Percentiles rank a stretch among this genome's conserved stretches.
Conservation (phyloP, 306 rosid species). For the Vigna hirtella region DNA sequence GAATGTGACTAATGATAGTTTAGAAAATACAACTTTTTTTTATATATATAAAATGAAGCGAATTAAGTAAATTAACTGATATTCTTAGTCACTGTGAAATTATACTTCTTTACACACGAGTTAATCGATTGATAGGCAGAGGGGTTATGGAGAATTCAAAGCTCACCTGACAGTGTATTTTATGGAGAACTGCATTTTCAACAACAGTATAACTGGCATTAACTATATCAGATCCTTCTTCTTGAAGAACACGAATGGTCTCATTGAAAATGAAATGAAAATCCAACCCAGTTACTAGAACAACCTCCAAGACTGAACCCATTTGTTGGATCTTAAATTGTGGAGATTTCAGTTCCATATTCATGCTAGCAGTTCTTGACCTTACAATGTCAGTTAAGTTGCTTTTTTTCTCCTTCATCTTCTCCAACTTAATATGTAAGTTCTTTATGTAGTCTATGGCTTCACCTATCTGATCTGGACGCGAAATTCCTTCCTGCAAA, state of each 20-base stretch:
- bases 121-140: neutral
- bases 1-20: too few relatives aligned
- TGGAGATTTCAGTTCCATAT: constrained; percentile 31
- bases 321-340: constrained; percentile 56
- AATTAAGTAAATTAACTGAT: too few relatives aligned
- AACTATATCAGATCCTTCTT: constrained; percentile 64
- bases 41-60: too few relatives aligned
- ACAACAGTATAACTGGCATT: constrained; percentile 56
- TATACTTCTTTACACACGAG: too few relatives aligned
- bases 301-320: constrained; percentile 55
- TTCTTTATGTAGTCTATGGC: constrained; percentile 65
- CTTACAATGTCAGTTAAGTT: constrained; percentile 41
- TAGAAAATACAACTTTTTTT: too few relatives aligned
- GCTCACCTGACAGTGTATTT: constrained; percentile 59
- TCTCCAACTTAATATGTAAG: constrained; percentile 63
- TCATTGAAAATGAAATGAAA: constrained; percentile 53
- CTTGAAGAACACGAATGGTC: constrained; percentile 56
- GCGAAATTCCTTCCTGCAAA: constrained; percentile 53
- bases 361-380: constrained; percentile 24
- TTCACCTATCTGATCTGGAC: constrained; percentile 61
- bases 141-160: neutral
- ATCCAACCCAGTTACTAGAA: constrained; percentile 61
- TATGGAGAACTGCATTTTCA: constrained; percentile 57
- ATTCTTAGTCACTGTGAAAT: too few relatives aligned
- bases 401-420: constrained; percentile 58